A percentile compares a stretch with the other conserved stretches of the same genome.
Conservation (phyloP, 805 yeast species). For the Schwanniomyces occidentalis region DNA sequence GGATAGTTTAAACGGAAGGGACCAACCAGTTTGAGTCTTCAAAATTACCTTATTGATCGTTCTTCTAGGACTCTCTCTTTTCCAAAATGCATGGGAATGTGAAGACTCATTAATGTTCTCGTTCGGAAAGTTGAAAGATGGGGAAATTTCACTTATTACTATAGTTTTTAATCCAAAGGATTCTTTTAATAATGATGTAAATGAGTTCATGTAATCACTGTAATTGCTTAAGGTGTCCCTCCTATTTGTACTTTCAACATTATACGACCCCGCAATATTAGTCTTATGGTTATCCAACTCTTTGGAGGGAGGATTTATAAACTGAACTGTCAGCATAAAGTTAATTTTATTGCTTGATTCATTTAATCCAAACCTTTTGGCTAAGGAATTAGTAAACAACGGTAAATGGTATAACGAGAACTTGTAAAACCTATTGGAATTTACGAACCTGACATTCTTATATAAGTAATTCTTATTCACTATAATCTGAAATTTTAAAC, state of each 20-base stretch:
- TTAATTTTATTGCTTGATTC: constrained; percentile 34
- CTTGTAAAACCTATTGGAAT: constrained; percentile 28
- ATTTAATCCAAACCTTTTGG: constrained; percentile 19
- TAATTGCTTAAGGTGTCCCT: constrained; percentile 18
- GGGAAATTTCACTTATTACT: constrained; percentile 46
- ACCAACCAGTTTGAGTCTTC: constrained; percentile 50
- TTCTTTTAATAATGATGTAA: constrained; percentile 39
- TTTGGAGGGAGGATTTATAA: constrained; percentile 35
- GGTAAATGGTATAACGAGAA: constrained; percentile 37
- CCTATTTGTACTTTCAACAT: constrained; percentile 23
- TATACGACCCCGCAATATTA: constrained; percentile 38
- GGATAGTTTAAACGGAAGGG: constrained; percentile 47
- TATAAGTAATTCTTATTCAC: constrained; percentile 41
- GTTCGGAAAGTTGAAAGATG: constrained; percentile 45
- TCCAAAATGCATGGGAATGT: constrained; percentile 21
- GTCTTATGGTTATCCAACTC: constrained; percentile 20
- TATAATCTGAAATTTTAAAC: constrained; percentile 36
- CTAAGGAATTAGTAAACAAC: constrained; percentile 15
- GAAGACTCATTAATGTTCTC: constrained; percentile 14
- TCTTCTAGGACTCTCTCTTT: constrained; percentile 16
- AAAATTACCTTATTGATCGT: constrained; percentile 34
- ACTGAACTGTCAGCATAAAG: constrained; percentile 25
- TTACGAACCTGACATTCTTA: constrained; percentile 26
- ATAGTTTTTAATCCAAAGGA: constrained; percentile 48
- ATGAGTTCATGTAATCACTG: constrained; percentile 22